Percentiles rank a stretch among this genome's conserved stretches.
phyloP scores from a whole-genome alignment of 768 basidiomycete species.

The Lepiota subincarnata region DNA sequence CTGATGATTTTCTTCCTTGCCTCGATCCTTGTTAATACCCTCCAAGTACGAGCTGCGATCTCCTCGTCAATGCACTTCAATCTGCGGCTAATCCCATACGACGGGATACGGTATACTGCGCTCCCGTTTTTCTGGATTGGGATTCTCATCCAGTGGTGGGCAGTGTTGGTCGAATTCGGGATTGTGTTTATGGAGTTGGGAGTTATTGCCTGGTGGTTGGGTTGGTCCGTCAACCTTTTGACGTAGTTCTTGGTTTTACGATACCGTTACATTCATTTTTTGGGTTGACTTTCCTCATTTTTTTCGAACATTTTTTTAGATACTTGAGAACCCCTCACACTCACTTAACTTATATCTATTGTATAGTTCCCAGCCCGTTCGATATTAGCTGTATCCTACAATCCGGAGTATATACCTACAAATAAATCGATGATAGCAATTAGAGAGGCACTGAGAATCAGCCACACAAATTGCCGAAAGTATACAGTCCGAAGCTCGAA shows the following conservation, averaged over 20 bases:
- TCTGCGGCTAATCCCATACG: slow-evolving; percentile 54
- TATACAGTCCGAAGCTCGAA: too few species aligned
- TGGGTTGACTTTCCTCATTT: background rate
- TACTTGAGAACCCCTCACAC: background rate
- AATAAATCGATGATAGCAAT: too few species aligned
- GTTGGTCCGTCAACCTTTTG: slow-evolving; percentile 59
- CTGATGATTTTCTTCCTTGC: slow-evolving; percentile 48
- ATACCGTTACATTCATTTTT: background rate
- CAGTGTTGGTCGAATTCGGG: slow-evolving; percentile 54
- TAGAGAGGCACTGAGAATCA: too few species aligned
- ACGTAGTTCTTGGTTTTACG: slow-evolving; percentile 11
- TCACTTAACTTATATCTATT: slow-evolving; percentile 3
- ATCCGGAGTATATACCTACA: too few species aligned
- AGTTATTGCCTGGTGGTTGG: slow-evolving; percentile 69
- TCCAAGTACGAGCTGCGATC: slow-evolving; percentile 58
- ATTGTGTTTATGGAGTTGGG: slow-evolving; percentile 56
- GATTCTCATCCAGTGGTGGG: slow-evolving; percentile 64
- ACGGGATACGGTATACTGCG: slow-evolving; percentile 58
- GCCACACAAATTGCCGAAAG: too few species aligned
- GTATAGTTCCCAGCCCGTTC: background rate
- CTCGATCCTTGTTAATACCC: slow-evolving; percentile 43
- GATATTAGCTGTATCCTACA: too few species aligned
- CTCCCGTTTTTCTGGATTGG: slow-evolving; percentile 63
- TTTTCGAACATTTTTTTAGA: background rate
- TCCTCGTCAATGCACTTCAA: slow-evolving; percentile 51